Conservation (phyloP, 306 rosid genomes). For the Sicyos baderoa region DNA sequence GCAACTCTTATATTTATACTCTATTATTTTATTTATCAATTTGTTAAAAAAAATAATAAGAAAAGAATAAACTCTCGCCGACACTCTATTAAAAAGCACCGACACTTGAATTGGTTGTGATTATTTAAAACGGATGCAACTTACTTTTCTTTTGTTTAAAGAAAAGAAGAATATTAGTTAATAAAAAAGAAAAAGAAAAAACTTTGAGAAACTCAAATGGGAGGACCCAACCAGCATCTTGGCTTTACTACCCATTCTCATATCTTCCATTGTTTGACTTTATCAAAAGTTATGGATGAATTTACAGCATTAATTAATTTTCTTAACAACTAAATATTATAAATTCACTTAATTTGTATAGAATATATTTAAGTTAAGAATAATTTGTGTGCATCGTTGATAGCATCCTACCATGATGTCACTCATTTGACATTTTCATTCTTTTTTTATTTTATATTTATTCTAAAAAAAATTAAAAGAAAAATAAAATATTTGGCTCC, state of each 20-base stretch:
- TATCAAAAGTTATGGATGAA: no score
- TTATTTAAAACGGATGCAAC: neutral
- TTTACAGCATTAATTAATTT: no score
- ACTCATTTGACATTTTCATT: no score
- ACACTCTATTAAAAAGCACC: neutral
- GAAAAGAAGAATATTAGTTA: no score
- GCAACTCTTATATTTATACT: neutral
- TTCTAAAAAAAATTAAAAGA: no score
- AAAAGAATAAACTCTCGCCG: constrained; percentile 1
- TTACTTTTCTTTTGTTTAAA: neutral
- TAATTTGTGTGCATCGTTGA: no score
- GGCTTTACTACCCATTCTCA: neutral
- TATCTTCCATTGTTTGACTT: neutral
- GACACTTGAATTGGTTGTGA: neutral
- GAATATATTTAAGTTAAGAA: no score
- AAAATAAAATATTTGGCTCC: no score
- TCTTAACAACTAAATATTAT: no score
- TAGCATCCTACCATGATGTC: no score
- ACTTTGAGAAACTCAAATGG: neutral
- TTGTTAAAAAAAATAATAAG: neutral
- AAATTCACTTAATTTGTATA: no score
- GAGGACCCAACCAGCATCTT: neutral
- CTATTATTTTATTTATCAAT: neutral
- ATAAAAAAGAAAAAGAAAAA: neutral
- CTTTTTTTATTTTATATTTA: no score